Evolutionary conservation across 2,329 filamentous ascomycete genomes (phyloP), one percentile per base, ranked within the genome.

Genomic region (Arthrobotrys musiformis): DNA sequence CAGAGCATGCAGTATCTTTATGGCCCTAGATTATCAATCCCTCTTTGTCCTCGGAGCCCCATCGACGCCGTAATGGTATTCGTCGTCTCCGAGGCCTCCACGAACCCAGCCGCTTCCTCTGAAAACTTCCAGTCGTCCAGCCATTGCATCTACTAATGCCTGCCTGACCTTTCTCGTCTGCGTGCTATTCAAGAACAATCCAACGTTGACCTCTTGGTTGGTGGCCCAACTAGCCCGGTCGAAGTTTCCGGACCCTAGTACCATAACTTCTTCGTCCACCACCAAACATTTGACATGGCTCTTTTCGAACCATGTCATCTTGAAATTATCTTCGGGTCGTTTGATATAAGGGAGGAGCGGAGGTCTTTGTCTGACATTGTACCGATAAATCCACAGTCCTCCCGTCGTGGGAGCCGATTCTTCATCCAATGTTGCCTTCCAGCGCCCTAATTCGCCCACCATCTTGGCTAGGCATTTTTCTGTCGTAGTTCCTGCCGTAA

Each of bases 211-310:
- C 83, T 96, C 93, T 83, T 95, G 93, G 82, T 91, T 94, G 4
- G 93, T 95, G 83, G 89, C 94, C 91, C 92, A 95, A 82, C 91
- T 94, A 6, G 93, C 92, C 0, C 92, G 88, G 83, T 96, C 93
- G 86, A 94, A 89, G 82, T 96, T 96, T 0, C 92, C 92, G 17
- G 91, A 94, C 0, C 93, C 93, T 1, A 95, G 84, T 0, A 95
- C 86, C 0, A 90, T 85, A 19, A 89, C 88, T 77, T 89, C 85
- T 0, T 86, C 86, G 82, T 96, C 93, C 1, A 94, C 87, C 66
- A 93, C 86, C 0, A 89, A 91, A 81, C 93, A 86, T 83, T 96
- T 96, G 70, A 94, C 85, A 83, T 96, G 93, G 3, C 89, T 90
- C 64, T 93, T 90, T 1, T 77, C 66, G 22, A 61, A 91, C 88